These are phyloP conservation scores for Gliomastix tumulicola DNA, from an alignment of 2,329 filamentous ascomycete genomes.

Conservation along the genomic window DNA sequence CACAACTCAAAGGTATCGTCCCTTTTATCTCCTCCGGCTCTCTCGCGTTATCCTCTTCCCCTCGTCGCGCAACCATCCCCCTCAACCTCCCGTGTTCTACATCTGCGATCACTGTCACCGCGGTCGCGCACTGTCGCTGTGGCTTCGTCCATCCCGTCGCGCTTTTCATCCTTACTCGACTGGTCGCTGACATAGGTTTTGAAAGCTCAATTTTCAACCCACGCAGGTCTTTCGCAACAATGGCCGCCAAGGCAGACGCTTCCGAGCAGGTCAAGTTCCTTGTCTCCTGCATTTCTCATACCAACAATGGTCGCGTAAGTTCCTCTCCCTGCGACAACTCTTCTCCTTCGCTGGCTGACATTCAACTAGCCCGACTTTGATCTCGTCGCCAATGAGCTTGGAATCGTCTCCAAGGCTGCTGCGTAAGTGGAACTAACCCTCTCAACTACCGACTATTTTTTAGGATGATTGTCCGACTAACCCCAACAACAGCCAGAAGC, in stretches of 20 bases:
- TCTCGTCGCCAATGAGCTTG: slow-evolving; percentile 56
- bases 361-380: slow-evolving; percentile 53
- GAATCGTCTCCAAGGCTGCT: slow-evolving; percentile 58
- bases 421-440: slow-evolving; percentile 49
- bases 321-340: not conserved
- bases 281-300: slow-evolving; percentile 56
- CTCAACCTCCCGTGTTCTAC: too few species aligned
- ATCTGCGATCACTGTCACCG: too few species aligned
- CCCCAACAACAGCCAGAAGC: slow-evolving; percentile 46
- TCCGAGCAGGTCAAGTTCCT: slow-evolving; percentile 58
- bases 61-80: too few species aligned
- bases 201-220: too few species aligned
- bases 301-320: slow-evolving; percentile 51
- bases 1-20: too few species aligned
- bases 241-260: slow-evolving; percentile 32
- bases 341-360: not conserved
- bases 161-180: too few species aligned
- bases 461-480: not conserved
- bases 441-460: slow-evolving; percentile 1
- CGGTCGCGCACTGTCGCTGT: too few species aligned
- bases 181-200: too few species aligned
- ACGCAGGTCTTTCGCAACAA: too few species aligned
- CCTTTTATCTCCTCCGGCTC: too few species aligned
- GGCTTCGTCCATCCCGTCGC: too few species aligned
- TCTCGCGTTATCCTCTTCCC: too few species aligned